Base-by-base conservation (phyloP, 805 yeast species). In the Kazachstania taianensis region DNA sequence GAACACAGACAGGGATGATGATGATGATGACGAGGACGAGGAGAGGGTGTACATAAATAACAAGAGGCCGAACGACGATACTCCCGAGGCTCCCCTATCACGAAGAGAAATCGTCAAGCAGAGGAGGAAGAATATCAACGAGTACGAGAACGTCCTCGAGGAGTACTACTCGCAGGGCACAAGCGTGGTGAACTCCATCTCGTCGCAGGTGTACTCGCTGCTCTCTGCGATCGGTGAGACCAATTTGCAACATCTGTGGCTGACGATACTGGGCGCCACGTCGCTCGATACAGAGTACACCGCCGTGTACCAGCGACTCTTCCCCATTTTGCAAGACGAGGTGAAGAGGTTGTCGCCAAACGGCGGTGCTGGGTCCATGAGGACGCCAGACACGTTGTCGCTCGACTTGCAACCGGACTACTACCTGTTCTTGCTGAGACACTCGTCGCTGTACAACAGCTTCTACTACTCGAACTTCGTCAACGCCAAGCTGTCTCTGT, bases 361-460 rank as follows among this genome's bases (percentile, higher is more conserved):
- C n/a, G 45, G 50, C 1, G 48, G 57, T 34, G 45, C 52, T 1
- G 46, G 57, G 35, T 65, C 51, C 2, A 32, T 40, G 38, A 62
- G 52, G 42, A 61, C 61, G 5, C 65, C 71, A 1, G 69, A 63
- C 37, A 52, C 65, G 5, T 59, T 71, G 6, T 53, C 72, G 2
- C 59, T 92, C 19, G 67, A 70, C 17, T 64, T 84, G 13, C 95
- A 84, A 49, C 73, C 78, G 18, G 98, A 94, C 57, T 92, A 82
- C 57, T 76, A 85, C 40, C 63, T 92, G 30, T 92, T 87, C 52
- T 61, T 94, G 28, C 65, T 92, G 31, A 76, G 96, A 32, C 96
- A 89, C 56, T 87, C 97, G 84, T 81, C 94, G 8, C 63, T 92
- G 13, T 89, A 92, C 60, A 94, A 89, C 45, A 71, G 95, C 42